phyloP scores from a whole-genome alignment of 2,329 filamentous ascomycete genomes.

The Tolypocladium album region DNA sequence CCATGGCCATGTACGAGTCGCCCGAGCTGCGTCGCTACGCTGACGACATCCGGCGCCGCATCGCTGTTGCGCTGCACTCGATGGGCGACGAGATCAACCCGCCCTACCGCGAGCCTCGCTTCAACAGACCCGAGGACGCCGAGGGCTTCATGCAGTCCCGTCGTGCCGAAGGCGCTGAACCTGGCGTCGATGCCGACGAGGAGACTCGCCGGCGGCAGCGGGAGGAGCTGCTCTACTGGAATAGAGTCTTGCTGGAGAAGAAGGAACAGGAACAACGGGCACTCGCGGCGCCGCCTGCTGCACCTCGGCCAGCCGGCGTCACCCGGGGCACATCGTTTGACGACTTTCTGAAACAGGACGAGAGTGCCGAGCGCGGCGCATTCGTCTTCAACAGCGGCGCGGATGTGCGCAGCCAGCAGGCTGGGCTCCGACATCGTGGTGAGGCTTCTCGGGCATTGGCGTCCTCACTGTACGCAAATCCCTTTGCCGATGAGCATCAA shows the following conservation, averaged over 20 bases:
- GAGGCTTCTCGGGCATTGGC: slow-evolving; percentile 35
- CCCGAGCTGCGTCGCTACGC: slow-evolving; percentile 52
- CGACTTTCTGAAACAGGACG: slow-evolving; percentile 44
- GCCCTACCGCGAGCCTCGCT: slow-evolving; percentile 38
- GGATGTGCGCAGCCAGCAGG: slow-evolving; percentile 26
- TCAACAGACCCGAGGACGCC: slow-evolving; percentile 57
- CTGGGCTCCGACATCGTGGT: slow-evolving; percentile 37
- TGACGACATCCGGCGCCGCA: slow-evolving; percentile 49
- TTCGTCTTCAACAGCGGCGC: slow-evolving; percentile 48
- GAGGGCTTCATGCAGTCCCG: slow-evolving; percentile 49
- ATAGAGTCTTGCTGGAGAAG: slow-evolving; percentile 41
- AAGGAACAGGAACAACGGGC: slow-evolving; percentile 18
- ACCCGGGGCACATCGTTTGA: slow-evolving; percentile 39
- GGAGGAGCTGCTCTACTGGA: slow-evolving; percentile 58
- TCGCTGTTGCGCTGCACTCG: slow-evolving; percentile 48
- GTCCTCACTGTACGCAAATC: slow-evolving; percentile 41
- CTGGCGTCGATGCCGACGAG: slow-evolving; percentile 50
- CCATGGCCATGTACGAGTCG: slow-evolving; percentile 52
- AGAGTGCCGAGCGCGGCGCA: slow-evolving; percentile 39
- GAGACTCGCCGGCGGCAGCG: slow-evolving; percentile 49
- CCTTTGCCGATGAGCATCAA: slow-evolving; percentile 47
- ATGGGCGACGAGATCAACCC: slow-evolving; percentile 47
- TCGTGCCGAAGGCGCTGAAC: slow-evolving; percentile 27
- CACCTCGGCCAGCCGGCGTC: background rate
- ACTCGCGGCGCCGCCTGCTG: background rate